Conservation (phyloP, 805 yeast genomes). For the Ascoidea tarda region DNA sequence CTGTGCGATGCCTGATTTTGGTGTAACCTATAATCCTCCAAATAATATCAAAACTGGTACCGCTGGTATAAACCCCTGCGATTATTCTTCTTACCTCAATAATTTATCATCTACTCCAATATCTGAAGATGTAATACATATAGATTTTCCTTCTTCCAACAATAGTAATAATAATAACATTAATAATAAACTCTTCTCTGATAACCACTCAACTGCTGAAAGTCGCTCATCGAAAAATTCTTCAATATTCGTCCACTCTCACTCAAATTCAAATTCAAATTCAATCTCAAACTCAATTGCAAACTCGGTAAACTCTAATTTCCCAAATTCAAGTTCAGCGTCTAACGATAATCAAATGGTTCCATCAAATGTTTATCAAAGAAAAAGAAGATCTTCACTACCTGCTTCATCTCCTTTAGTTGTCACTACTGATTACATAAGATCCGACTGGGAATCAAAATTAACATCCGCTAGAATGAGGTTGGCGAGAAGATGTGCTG, state of each 20-base stretch:
- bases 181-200: background rate
- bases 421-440: constrained; percentile 63
- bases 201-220: no score
- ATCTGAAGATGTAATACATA: background rate
- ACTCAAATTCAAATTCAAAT: background rate
- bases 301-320: background rate
- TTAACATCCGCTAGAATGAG: constrained; percentile 59
- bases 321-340: background rate
- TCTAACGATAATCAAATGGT: constrained; percentile 4
- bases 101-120: background rate
- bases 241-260: no score
- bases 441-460: constrained; percentile 88
- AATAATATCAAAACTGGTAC: constrained; percentile 37
- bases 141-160: background rate
- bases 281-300: background rate
- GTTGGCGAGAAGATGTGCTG: constrained; percentile 77
- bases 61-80: constrained; percentile 37
- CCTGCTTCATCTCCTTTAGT: constrained; percentile 60
- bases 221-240: no score
- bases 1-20: constrained; percentile 80
- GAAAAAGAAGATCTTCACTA: constrained; percentile 35
- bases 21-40: constrained; percentile 69
- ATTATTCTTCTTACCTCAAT: constrained; percentile 13
- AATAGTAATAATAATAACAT: no score
- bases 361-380: constrained; percentile 4